phyloP scores from a whole-genome alignment of 2,329 filamentous ascomycete species.

The Emmonsiellopsis sp. region DNA sequence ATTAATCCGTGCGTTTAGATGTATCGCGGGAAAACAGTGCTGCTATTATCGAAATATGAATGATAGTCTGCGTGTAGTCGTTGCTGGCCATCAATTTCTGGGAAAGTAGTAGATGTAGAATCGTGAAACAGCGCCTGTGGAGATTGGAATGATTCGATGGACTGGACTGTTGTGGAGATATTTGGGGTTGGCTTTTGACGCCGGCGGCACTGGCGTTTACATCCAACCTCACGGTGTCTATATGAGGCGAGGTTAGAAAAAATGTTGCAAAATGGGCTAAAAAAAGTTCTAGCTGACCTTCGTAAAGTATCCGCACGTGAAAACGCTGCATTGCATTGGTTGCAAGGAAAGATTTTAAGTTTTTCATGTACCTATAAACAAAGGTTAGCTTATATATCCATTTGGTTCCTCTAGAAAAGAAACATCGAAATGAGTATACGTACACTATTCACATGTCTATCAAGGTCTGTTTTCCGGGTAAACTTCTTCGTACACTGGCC shows the following conservation, averaged over 20 bases:
- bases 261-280: neutral
- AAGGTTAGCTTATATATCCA: constrained; percentile 35
- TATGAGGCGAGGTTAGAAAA: neutral
- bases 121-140: neutral
- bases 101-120: neutral
- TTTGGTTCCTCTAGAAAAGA: neutral
- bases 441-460: constrained; percentile 45
- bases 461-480: constrained; percentile 71
- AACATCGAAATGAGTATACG: constrained; percentile 26
- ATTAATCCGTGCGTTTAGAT: neutral
- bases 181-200: neutral
- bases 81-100: neutral
- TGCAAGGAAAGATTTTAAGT: constrained; percentile 59
- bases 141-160: neutral
- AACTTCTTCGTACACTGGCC: constrained; percentile 64
- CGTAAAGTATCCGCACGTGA: constrained; percentile 73
- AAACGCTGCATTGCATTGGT: constrained; percentile 62
- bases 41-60: constrained; percentile 1
- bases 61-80: neutral
- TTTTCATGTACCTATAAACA: constrained; percentile 59
- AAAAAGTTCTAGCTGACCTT: constrained; percentile 45
- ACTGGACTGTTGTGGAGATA: neutral
- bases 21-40: neutral
- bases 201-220: constrained; percentile 9
- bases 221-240: constrained; percentile 14